Conservation (phyloP, 257 asterid species). For the Thymus quinquecostatus region DNA sequence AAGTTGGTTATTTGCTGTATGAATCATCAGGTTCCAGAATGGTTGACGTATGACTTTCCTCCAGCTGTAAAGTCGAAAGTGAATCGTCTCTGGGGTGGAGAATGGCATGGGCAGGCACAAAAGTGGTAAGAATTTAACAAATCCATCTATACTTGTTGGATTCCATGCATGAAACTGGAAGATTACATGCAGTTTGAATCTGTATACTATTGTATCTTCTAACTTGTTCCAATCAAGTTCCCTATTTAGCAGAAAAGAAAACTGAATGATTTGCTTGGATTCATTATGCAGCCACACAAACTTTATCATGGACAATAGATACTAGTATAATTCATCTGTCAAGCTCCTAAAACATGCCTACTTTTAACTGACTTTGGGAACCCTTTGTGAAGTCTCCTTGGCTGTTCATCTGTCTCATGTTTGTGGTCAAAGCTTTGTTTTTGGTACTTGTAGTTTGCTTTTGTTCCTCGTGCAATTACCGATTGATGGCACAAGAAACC, state of each 20-base stretch:
- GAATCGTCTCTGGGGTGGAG: conserved; percentile 98
- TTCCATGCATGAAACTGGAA: conserved; percentile 2
- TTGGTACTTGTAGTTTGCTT: conserved; percentile 3
- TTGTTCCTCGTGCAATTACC: neutral
- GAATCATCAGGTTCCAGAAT: conserved; percentile 71
- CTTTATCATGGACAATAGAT: too few relatives aligned
- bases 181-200: neutral
- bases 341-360: neutral
- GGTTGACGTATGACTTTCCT: conserved; percentile 96
- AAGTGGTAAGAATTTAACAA: conserved; percentile 65
- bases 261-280: too few relatives aligned
- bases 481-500: neutral
- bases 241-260: too few relatives aligned
- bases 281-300: too few relatives aligned
- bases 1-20: neutral
- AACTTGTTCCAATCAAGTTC: neutral
- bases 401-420: neutral
- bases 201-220: neutral
- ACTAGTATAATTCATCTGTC: conserved; percentile 1
- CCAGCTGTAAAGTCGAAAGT: conserved; percentile 97
- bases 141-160: neutral
- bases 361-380: neutral
- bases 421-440: neutral
- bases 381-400: neutral
- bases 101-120: conserved; percentile 99